Evolutionary conservation across 306 rosid genomes (phyloP).

Genomic region (Ochetophila trinervis): DNA sequence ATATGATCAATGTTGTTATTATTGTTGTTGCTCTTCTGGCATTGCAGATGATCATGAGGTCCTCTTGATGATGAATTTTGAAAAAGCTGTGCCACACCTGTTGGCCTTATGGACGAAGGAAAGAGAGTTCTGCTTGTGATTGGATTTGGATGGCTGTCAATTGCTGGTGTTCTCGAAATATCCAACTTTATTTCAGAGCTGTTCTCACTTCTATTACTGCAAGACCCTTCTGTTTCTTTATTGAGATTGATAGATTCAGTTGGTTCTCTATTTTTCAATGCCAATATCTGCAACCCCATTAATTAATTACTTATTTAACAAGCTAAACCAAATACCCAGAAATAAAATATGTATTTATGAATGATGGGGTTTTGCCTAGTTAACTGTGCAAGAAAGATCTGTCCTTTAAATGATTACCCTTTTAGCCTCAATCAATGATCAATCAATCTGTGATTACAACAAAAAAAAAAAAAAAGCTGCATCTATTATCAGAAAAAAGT

Average conservation of each 20-base stretch:
- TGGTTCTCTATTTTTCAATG: constrained; percentile 89
- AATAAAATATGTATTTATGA: too few species aligned
- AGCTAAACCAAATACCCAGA: neutral
- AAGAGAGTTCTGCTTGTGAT: constrained; percentile 52
- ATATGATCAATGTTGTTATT: constrained; percentile 43
- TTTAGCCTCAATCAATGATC: constrained; percentile 30
- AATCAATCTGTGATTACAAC: constrained; percentile 25
- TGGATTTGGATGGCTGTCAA: constrained; percentile 69
- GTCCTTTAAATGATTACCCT: constrained; percentile 15
- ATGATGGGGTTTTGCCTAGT: too few species aligned
- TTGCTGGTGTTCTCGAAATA: constrained; percentile 79
- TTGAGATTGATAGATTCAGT: constrained; percentile 92
- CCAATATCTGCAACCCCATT: constrained; percentile 55
- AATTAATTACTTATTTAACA: neutral
- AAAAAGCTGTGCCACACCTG: constrained; percentile 66
- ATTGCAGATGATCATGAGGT: constrained; percentile 52
- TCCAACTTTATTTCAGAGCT: constrained; percentile 93
- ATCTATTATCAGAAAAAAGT: constrained; percentile 17
- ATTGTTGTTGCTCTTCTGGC: constrained; percentile 47
- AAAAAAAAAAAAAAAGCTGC: neutral
- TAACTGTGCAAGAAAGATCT: constrained; percentile 15
- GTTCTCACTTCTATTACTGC: constrained; percentile 97
- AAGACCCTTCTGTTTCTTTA: constrained; percentile 96
- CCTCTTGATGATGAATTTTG: constrained; percentile 71
- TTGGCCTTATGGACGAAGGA: constrained; percentile 43